phyloP scores from a whole-genome alignment of 1,139 yeast genomes.

The Meyerozyma elateridarum region DNA sequence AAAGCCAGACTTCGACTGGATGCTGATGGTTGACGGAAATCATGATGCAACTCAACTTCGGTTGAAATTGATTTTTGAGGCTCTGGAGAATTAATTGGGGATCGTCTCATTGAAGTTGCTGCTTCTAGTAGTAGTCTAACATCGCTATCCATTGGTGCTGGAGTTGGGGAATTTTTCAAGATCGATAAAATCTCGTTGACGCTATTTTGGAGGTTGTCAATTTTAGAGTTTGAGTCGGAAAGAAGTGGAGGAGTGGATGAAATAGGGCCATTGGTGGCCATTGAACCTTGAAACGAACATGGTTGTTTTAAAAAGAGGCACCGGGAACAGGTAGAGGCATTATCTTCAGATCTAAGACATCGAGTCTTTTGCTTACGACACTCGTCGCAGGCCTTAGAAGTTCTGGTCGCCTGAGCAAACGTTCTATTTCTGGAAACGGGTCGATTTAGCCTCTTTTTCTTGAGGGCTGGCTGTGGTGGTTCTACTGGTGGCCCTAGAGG shows the following conservation, averaged over 20 bases:
- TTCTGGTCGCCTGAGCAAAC: constrained; percentile 34
- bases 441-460: not conserved
- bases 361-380: constrained; percentile 63
- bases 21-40: constrained; percentile 22
- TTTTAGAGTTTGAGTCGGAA: constrained; percentile 4
- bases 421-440: constrained; percentile 1
- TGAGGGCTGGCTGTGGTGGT: no score
- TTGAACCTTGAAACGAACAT: constrained; percentile 47
- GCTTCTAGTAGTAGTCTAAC: constrained; percentile 26
- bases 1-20: constrained; percentile 49
- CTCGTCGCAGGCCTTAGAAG: constrained; percentile 52
- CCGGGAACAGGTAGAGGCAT: constrained; percentile 47
- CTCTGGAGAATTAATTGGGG: constrained; percentile 5
- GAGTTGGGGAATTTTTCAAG: no score
- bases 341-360: constrained; percentile 48
- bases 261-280: constrained; percentile 8
- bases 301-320: constrained; percentile 46
- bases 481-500: no score
- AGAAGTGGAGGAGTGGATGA: constrained; percentile 3
- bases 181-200: constrained; percentile 6
- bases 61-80: constrained; percentile 5
- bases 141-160: no score
- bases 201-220: constrained; percentile 6
- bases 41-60: constrained; percentile 2
- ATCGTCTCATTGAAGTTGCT: constrained; percentile 21